Evolutionary conservation across 2,329 filamentous ascomycete species (phyloP).

Genomic region (Verticillium dahliae): DNA sequence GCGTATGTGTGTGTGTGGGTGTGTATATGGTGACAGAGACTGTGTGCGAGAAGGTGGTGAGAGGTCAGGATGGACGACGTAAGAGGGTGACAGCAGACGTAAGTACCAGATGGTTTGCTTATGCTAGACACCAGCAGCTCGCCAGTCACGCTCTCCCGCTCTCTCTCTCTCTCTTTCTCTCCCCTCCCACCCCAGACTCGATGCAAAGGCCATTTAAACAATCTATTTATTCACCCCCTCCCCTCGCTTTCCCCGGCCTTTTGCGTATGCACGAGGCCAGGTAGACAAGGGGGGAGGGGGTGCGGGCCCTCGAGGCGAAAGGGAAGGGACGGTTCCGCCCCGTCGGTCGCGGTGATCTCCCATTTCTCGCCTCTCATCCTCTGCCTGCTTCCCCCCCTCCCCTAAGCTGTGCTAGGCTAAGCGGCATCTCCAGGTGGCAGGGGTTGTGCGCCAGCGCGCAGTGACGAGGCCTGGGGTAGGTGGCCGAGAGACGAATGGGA

Average conservation of each 20-base stretch:
- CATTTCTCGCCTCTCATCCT: not conserved
- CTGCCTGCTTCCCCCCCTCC: not conserved
- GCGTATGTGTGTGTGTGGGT: too few relatives aligned
- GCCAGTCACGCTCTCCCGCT: too few relatives aligned
- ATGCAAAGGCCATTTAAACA: not conserved
- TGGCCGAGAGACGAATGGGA: not conserved
- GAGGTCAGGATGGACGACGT: not conserved
- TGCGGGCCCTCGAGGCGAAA: not conserved
- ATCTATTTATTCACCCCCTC: not conserved
- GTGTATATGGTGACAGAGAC: too few relatives aligned
- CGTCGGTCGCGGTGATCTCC: conserved; percentile 2
- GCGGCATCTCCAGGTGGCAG: conserved; percentile 1
- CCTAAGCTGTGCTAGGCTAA: conserved; percentile 1
- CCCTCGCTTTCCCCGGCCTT: not conserved
- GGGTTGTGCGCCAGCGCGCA: not conserved
- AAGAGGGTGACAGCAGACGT: not conserved
- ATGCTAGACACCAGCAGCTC: not conserved
- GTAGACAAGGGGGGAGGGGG: not conserved
- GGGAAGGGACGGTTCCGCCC: not conserved
- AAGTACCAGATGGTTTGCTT: not conserved
- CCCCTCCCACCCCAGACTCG: not conserved
- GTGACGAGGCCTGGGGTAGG: not conserved
- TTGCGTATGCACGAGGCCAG: not conserved
- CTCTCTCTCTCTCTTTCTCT: not conserved
- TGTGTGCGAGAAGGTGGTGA: not conserved